phyloP scores from a whole-genome alignment of 495 filamentous ascomycete genomes.

The Penicillium psychrofluorescens region DNA sequence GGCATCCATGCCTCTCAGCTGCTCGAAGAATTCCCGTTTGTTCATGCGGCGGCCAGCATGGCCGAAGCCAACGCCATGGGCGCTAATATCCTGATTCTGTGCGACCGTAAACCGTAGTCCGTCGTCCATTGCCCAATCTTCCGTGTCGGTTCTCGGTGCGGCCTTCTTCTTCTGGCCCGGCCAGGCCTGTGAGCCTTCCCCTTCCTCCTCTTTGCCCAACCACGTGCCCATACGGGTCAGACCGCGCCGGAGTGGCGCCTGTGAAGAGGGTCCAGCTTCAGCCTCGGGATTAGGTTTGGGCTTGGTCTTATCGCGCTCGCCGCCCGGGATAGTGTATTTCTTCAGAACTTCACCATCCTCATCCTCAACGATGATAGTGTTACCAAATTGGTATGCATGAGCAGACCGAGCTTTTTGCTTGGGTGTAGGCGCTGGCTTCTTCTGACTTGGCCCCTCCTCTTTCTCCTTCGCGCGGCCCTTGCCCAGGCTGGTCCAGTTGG shows the following conservation, averaged over 20 bases:
- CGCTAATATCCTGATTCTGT: slow-evolving; percentile 22
- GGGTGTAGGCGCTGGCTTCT: slow-evolving; percentile 15
- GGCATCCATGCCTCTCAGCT: slow-evolving; percentile 75
- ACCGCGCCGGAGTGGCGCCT: slow-evolving; percentile 38
- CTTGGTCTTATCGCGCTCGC: slow-evolving; percentile 15
- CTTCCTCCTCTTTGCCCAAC: slow-evolving; percentile 47
- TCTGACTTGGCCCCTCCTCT: slow-evolving; percentile 11
- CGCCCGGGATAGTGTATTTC: slow-evolving; percentile 78
- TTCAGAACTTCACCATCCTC: slow-evolving; percentile 96
- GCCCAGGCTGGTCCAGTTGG: slow-evolving; percentile 35
- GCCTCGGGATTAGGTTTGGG: slow-evolving; percentile 10
- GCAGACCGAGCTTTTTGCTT: slow-evolving; percentile 52
- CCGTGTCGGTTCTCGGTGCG: slow-evolving; percentile 16
- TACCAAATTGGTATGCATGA: slow-evolving; percentile 90
- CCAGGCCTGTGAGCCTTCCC: slow-evolving; percentile 30
- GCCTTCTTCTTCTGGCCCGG: slow-evolving; percentile 24
- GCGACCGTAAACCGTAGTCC: slow-evolving; percentile 81
- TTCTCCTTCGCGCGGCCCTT: slow-evolving; percentile 16
- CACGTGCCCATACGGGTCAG: slow-evolving; percentile 56
- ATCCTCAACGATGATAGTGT: slow-evolving; percentile 96
- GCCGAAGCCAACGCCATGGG: slow-evolving; percentile 23
- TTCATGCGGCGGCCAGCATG: slow-evolving; percentile 68
- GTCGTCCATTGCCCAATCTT: slow-evolving; percentile 61
- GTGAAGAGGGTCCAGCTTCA: slow-evolving; percentile 14
- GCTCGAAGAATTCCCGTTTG: slow-evolving; percentile 83